Evolutionary conservation across 371 early-diverging fungal genomes (phyloP).

Genomic region (Mortierella sp.): DNA sequence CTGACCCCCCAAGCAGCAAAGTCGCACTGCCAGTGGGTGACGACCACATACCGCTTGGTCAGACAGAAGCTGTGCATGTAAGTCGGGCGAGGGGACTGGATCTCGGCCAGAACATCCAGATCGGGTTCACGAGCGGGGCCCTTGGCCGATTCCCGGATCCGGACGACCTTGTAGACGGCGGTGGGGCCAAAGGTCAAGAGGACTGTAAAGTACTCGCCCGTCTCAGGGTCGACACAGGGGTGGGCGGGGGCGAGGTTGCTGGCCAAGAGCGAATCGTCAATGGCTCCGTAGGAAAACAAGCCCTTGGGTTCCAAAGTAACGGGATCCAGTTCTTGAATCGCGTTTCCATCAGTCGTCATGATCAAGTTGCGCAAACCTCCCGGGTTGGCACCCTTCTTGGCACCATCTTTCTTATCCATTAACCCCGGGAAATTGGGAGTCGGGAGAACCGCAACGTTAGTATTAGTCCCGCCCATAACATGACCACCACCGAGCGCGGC

Average conservation of each 20-base stretch:
- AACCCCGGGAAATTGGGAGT: conserved; percentile 70
- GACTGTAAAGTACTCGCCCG: conserved; percentile 66
- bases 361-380: conserved; percentile 56
- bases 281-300: conserved; percentile 63
- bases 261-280: conserved; percentile 58
- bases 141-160: conserved; percentile 31
- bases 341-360: conserved; percentile 70
- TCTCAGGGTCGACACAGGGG: conserved; percentile 67
- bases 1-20: conserved; percentile 61
- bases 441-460: conserved; percentile 66
- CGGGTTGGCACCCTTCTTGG: conserved; percentile 18
- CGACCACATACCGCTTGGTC: conserved; percentile 69
- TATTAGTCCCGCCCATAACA: conserved; percentile 30
- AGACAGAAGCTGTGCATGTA: conserved; percentile 74
- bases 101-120: conserved; percentile 60
- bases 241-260: conserved; percentile 70
- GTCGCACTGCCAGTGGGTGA: conserved; percentile 65
- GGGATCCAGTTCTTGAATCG: conserved; percentile 70
- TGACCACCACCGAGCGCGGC: conserved; percentile 37
- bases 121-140: conserved; percentile 52
- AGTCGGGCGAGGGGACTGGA: conserved; percentile 60
- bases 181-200: conserved; percentile 54
- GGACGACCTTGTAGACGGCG: conserved; percentile 54
- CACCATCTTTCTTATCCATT: conserved; percentile 1
- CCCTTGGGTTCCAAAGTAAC: conserved; percentile 70